These are phyloP conservation scores for Mortierella claussenii DNA, from an alignment of 192 early-diverging fungal genomes.

Conservation along the genomic window DNA sequence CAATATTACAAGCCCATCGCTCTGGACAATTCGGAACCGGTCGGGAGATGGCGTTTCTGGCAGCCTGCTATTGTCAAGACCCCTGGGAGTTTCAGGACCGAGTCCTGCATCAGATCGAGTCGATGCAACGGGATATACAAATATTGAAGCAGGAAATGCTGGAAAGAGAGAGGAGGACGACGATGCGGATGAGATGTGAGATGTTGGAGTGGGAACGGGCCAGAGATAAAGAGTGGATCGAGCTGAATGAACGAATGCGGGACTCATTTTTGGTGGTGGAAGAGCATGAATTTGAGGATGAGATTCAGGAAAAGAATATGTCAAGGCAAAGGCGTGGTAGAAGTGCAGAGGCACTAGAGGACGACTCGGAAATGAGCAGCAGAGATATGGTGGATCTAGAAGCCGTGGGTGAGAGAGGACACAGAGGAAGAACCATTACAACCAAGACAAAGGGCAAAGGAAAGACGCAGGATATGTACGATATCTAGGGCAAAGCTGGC, in stretches of 20 bases:
- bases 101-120: constrained; percentile 17
- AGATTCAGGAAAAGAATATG: not conserved
- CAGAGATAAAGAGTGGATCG: constrained; percentile 12
- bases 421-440: too few relatives aligned
- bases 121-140: constrained; percentile 17
- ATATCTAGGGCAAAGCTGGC: too few relatives aligned
- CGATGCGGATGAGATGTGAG: constrained; percentile 13
- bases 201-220: constrained; percentile 17
- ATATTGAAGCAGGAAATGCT: constrained; percentile 10
- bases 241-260: constrained; percentile 5
- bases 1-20: not conserved
- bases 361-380: too few relatives aligned
- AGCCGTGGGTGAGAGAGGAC: too few relatives aligned
- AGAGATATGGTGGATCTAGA: too few relatives aligned
- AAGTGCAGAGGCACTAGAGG: not conserved
- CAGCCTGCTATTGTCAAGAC: constrained; percentile 16
- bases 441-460: too few relatives aligned
- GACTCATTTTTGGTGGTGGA: not conserved
- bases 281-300: not conserved
- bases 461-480: too few relatives aligned
- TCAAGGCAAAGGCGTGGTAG: not conserved
- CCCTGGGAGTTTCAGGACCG: constrained; percentile 30
- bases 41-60: constrained; percentile 2
- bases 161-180: constrained; percentile 18
- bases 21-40: not conserved